These are phyloP conservation scores for Massarina eburnea DNA, from an alignment of 2,329 filamentous ascomycete genomes.

Conservation along the genomic window DNA sequence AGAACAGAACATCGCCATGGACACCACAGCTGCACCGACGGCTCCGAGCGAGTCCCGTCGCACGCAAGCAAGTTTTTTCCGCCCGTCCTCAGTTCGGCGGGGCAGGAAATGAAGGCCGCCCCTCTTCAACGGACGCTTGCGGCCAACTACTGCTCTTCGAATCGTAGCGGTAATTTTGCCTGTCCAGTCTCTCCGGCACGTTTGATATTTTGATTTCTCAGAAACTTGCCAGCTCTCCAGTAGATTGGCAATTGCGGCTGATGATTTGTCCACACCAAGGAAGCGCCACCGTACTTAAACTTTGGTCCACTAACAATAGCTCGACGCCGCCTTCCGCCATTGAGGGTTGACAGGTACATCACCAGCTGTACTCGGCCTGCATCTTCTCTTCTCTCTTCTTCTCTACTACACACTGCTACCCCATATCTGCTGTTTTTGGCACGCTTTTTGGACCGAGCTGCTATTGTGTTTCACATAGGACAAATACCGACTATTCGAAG, in stretches of 20 bases:
- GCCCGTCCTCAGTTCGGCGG: conserved; percentile 7
- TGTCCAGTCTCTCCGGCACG: conserved; percentile 23
- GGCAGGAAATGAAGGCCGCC: conserved; percentile 33
- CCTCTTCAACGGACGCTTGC: conserved; percentile 21
- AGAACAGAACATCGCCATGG: too few species aligned
- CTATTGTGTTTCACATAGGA: conserved; percentile 33
- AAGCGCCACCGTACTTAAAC: conserved; percentile 15
- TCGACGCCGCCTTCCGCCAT: conserved; percentile 13
- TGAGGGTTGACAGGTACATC: conserved; percentile 13
- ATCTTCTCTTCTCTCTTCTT: conserved; percentile 14
- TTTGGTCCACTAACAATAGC: conserved; percentile 11
- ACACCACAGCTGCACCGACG: too few species aligned
- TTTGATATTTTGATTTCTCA: conserved; percentile 23
- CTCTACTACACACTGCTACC: conserved; percentile 17
- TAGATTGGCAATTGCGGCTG: conserved; percentile 11
- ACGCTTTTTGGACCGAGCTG: conserved; percentile 25
- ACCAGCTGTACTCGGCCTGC: conserved; percentile 8
- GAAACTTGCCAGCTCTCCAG: background rate
- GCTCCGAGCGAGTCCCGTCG: too few species aligned
- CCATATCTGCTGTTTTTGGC: conserved; percentile 18
- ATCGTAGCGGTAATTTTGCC: conserved; percentile 17
- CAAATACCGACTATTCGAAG: conserved; percentile 28
- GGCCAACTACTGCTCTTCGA: conserved; percentile 25
- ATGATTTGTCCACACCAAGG: conserved; percentile 16
- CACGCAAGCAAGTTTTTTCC: too few species aligned